These are phyloP conservation scores for Exophiala spinifera DNA, from an alignment of 2,329 filamentous ascomycete genomes.

Conservation along the genomic window DNA sequence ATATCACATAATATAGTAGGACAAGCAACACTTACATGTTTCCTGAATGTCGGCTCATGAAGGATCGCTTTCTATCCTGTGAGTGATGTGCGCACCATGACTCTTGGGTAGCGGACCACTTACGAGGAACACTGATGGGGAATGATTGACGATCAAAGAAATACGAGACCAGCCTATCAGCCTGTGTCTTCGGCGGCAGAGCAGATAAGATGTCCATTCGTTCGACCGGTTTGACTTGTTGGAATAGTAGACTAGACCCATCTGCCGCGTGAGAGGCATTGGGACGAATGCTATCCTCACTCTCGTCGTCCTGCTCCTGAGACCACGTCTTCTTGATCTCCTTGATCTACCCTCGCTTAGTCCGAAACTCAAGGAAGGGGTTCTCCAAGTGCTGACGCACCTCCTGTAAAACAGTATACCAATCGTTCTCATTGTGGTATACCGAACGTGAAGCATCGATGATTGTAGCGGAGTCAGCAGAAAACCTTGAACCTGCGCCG, in stretches of 20 bases:
- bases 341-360: background rate
- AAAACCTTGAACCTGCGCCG: no score
- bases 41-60: conserved; percentile 3
- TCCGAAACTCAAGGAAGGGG: background rate
- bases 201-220: background rate
- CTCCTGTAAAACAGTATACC: conserved; percentile 2
- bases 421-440: background rate
- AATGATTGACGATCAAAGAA: conserved; percentile 3
- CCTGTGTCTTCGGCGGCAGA: background rate
- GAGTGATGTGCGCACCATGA: no score
- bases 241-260: conserved; percentile 1
- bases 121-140: background rate
- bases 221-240: background rate
- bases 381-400: background rate
- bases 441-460: background rate
- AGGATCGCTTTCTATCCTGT: background rate
- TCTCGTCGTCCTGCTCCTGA: conserved; percentile 1
- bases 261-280: background rate
- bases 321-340: background rate
- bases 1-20: background rate
- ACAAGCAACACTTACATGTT: background rate
- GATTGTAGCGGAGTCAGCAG: no score
- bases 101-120: background rate
- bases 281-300: background rate
- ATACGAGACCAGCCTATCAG: background rate